These are phyloP conservation scores for Skeletonema tropicum DNA, from an alignment of 108 stramenopile genomes.

Conservation along the genomic window DNA sequence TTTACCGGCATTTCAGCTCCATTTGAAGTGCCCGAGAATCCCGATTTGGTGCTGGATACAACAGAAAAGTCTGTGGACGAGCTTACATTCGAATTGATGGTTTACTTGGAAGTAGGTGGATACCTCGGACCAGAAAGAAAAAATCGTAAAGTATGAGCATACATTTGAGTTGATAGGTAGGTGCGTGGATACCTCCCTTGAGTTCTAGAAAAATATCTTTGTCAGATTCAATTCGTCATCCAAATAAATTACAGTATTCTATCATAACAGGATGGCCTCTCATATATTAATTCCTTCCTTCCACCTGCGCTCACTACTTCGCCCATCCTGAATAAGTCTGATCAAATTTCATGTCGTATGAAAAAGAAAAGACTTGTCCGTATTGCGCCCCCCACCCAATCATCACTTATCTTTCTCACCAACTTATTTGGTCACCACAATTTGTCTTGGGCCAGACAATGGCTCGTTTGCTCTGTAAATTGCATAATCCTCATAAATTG, in stretches of 20 bases:
- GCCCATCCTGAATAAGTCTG: not conserved
- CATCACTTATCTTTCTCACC: not conserved
- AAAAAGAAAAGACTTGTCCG: not conserved
- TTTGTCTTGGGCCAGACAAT: slow-evolving; percentile 75
- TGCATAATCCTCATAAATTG: slow-evolving; percentile 86
- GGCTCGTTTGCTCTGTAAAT: slow-evolving; percentile 75
- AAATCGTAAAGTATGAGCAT: too few species aligned
- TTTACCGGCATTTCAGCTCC: slow-evolving; percentile 89
- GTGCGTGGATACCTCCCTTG: too few species aligned
- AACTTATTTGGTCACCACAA: slow-evolving; percentile 85
- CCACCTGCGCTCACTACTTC: not conserved
- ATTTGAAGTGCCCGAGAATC: slow-evolving; percentile 80
- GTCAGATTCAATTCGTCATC: not conserved
- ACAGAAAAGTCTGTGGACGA: slow-evolving; percentile 42
- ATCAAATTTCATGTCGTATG: not conserved
- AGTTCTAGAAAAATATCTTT: slow-evolving; percentile 3
- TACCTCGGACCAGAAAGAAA: not conserved
- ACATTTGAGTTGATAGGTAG: too few species aligned
- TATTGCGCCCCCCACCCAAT: not conserved
- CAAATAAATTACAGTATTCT: slow-evolving; percentile 7
- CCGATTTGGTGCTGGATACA: slow-evolving; percentile 74
- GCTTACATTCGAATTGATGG: slow-evolving; percentile 21
- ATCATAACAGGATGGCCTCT: not conserved
- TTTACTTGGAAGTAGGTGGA: slow-evolving; percentile 29
- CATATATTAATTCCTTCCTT: not conserved